Base-by-base conservation (phyloP, 176 grass and related monocot genomes). In the Musa troglodytarum region DNA sequence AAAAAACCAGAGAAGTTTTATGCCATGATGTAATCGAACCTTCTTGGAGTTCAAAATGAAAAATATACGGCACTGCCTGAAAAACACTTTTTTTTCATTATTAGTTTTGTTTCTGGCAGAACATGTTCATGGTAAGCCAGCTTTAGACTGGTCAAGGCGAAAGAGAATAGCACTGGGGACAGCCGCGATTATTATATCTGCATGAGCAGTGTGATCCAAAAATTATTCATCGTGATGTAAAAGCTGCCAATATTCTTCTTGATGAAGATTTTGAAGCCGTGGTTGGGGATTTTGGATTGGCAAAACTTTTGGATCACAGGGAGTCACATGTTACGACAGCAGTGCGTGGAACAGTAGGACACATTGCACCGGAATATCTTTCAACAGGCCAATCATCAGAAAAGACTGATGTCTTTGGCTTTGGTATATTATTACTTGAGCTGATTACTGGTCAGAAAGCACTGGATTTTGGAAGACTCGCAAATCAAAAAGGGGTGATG, bases 221-320 rank as follows among this genome's bases (percentile, higher is more conserved):
- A 63, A 96, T 96, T 70, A 92, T 92, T 24, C 93, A 92, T 71
- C 65, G 93, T 11, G 93, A 96, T 69, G 91, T 96, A 77, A 96
- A 96, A 85, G 93, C 81, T n/a, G 86, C 83, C 12, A 96, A 96
- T 1, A 23, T 92, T 80, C 93, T 96, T 52, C 89, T 96, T 23
- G 93, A 92, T 77, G 85, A 87, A 63, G 65, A 83, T 86, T 71
- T 92, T 25, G 89, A 96, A 79, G 89, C 93, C 9, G 59, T 92
- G 67, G 89, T 96, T 53, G 87, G 89, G 1, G 89, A 96, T 86
- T 96, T 92, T 53, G 93, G 93, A 9, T 73, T 92, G 70, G 89
- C 83, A 71, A 92, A 92, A 73, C 84, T 96, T 61, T 77, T 96
- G 74, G 87, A 88, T 86, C 87, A 86, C 54, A 82, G 76, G 50